Base-by-base conservation (phyloP, 2,329 filamentous ascomycete species). In the Colletotrichum filicis region DNA sequence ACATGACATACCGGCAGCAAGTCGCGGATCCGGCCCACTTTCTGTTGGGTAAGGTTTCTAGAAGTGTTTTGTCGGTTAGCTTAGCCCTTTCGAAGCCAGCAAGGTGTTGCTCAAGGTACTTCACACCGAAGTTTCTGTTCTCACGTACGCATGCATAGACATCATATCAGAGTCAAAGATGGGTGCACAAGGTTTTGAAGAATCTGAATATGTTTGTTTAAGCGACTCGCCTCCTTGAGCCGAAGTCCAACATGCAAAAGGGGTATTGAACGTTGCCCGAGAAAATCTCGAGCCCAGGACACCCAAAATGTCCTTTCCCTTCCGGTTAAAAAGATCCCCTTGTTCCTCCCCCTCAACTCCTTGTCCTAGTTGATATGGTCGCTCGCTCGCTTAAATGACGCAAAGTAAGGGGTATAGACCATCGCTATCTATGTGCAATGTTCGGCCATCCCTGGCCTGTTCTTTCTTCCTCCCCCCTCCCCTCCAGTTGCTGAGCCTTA, bases 311-410 rank as follows among this genome's bases (percentile, higher is more conserved):
- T 64, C 56, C 66, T 46, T 37, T 60, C 35, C 56, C 26, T 73
- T 37, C 71, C 60, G 56, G 64, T 53, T 9, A 16, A 12, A 49
- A 49, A 61, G n/a, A 60, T 28, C 67, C 65, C 30, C 60, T 56
- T 67, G 52, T 30, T 8, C 60, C 9, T 68, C 37, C 56, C 42
- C n/a, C 42, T 63, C 70, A 74, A 68, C 73, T 74, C 69, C 64
- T 32, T 62, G 53, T 65, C 56, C 60, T 49, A 42, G 64, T 61
- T 56, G 63, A 16, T 37, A 35, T 60, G 42, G 49, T 72, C 60
- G 71, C 66, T 69, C 42, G 70, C 71, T 74, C 65, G 64, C 73
- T 68, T 66, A 73, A 74, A 74, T 64, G 66, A 74, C 65, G 70
- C 66, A 46, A 67, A 70, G 70, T 65, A 46, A 56, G 69, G 66